Evolutionary conservation across 1,284 basidiomycete genomes (phyloP), one percentile per base, ranked within the genome.

Genomic region (Malassezia nana): DNA sequence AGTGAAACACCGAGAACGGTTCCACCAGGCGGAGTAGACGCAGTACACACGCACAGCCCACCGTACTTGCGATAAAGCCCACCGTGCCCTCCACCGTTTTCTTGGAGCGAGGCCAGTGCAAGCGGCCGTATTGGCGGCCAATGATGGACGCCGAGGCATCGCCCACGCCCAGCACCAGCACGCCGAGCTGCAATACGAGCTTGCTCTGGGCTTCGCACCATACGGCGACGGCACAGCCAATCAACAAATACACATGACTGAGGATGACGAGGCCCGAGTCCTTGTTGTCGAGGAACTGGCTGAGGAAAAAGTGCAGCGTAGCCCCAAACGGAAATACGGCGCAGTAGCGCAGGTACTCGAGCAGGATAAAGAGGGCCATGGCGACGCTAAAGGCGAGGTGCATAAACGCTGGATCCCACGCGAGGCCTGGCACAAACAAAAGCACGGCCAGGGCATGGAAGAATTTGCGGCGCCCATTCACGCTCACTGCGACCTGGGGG

Each of bases 251-350:
- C 69, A 98, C 96, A 75, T 98, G 94, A 68, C 87, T 90, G 58
- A 99, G 76, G 65, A 98, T 94, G 10, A 91, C 94, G 8, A 92
- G 94, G 5, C 94, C 94, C 43, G 84, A 82, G 75, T 99, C 94
- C 77, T 91, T 90, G 65, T 85, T 76, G 80, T 99, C 94, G 69
- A 96, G 78, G 70, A 99, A 99, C 75, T 98, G 92, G 77, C 59
- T 62, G 81, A 98, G 84, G 77, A 99, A 99, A 57, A 96, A 78
- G 76, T 99, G 94, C 24, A 99, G 82, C 10, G 83, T 80, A 4
- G 88, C 92, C 7, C 91, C 90, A 65, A 96, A 86, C 3, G 94
- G 94, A 76, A 92, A 96, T 28, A 98, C 81, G 29, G 94, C 94
- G 76, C 96, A 99, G 76, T 96, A 99, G 46, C 94, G 64, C 15